Percentiles rank a stretch among this genome's conserved stretches.
These are phyloP conservation scores for Amoeboaphelidium protococcarum DNA, from an alignment of 371 early-diverging fungal species.

Conservation along the genomic window DNA sequence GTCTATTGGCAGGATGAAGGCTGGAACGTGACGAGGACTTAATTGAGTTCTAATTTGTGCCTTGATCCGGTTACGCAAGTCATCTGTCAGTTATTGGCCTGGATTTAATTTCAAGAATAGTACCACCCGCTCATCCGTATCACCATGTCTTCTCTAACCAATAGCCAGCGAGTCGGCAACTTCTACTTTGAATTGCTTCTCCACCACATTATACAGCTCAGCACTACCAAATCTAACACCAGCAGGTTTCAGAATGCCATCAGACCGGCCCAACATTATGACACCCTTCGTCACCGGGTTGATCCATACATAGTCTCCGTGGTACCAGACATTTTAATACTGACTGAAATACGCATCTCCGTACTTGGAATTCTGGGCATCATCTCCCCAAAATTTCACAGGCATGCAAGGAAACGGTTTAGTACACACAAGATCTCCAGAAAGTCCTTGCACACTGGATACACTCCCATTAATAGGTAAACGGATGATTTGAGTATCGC, in stretches of 20 bases:
- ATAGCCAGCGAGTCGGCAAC: conserved; percentile 33
- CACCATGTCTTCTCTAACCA: conserved; percentile 44
- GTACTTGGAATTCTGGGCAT: conserved; percentile 34
- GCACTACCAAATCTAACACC: conserved; percentile 88
- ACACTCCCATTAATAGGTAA: conserved; percentile 19
- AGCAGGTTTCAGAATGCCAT: conserved; percentile 82
- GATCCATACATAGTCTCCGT: conserved; percentile 75
- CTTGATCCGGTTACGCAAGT: conserved; percentile 27
- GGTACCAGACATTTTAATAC: conserved; percentile 65
- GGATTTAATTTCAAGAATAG: conserved; percentile 55
- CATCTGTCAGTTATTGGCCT: conserved; percentile 9
- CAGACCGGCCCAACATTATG: conserved; percentile 76
- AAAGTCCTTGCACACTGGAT: conserved; percentile 38
- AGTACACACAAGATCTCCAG: conserved; percentile 75
- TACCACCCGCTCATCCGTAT: conserved; percentile 69
- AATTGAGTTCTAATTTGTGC: conserved; percentile 48
- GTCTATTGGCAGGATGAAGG: conserved; percentile 40
- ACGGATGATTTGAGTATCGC: no score
- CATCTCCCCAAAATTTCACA: conserved; percentile 66
- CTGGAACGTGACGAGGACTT: conserved; percentile 80
- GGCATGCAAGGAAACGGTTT: conserved; percentile 92
- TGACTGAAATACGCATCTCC: conserved; percentile 60
- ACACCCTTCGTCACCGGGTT: conserved; percentile 67
- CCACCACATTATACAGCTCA: conserved; percentile 73
- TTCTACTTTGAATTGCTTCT: conserved; percentile 29